Evolutionary conservation across 331 rosid genomes (phyloP), one percentile per base, ranked within the genome.

Genomic region (Quercus phellos): DNA sequence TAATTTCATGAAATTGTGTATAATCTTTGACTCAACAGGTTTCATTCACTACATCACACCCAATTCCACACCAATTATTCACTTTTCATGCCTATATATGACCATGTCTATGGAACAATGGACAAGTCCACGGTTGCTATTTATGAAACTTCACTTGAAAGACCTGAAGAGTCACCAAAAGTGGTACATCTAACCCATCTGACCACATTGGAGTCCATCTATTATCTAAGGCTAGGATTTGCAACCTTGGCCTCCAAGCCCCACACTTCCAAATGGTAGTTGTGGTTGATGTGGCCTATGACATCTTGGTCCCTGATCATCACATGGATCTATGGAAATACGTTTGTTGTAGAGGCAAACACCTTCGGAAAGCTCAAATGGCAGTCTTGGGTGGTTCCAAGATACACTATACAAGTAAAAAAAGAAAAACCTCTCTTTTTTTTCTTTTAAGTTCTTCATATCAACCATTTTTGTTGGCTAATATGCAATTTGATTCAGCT

Each of bases 31-130:
- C 4, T 14, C 13, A 4, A 24, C 81, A 94, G 93, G 84, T 92
- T 81, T 42, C 98, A 94, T 73, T 94, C 96, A 16, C 82, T 94
- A 70, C 98, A 94, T 74, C 97, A 94, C 73, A 94, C 94, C 26
- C 26, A 24, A 24, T 24, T 24, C 26, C 26, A 1, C 26, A 24
- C 26, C 26, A 24, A 24, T 24, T 24, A 24, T 24, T 24, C 26
- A 24, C 26, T 24, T 24, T 24, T 24, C 26, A 24, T 24, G 26
- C 26, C 98, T 21, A 1, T 92, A 0, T 94, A 94, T 30, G 98
- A 94, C 81, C 89, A 24, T 24, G 26, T 24, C 26, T 24, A 24
- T 24, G 26, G 26, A 24, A 24, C 26, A 24, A 24, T 24, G 26
- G 26, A 24, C 26, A 24, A 24, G 26, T 24, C 26, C 26, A 24